Evolutionary conservation across 2,329 filamentous ascomycete genomes (phyloP), one percentile per base, ranked within the genome.

Genomic region (Claviceps africana): DNA sequence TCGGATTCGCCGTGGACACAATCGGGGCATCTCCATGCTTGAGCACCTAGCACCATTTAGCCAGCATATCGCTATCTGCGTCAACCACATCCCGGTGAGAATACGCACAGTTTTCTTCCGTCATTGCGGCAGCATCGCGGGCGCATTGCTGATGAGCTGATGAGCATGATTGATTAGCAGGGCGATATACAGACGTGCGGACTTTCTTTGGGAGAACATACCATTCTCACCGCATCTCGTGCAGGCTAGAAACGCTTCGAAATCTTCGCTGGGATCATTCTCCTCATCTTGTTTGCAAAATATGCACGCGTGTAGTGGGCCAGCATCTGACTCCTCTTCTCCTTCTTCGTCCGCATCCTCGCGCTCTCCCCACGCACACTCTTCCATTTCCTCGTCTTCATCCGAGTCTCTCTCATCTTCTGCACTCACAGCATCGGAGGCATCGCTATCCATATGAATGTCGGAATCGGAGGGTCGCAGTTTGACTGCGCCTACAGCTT

Each of bases 111-210:
- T 67, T 67, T 22, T 60, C 54, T 47, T 63, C 61, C 25, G 59
- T 67, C 61, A 69, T 61, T 13, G 67, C 65, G 19, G 60, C 67
- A 70, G 81, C 79, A 64, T 85, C 79, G 63, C 85, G 82, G 54
- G 88, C 90, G 70, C 91, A 96, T 77, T 93, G 85, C 66, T 85
- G 83, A 73, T 97, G 91, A 62, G 89, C 91, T 95, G 28, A 30
- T 31, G 72, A 64, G 72, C 62, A 68, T 57, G 64, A 47, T 17
- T 47, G 46, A 35, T 77, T 61, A 75, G 70, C 60, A 57, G 46
- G 15, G 2, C n/a, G 11, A 4, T 7, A 17, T 21, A 1, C 19
- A 13, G n/a, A 61, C 56, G 9, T 6, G 42, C 62, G 58, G 42
- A 51, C 57, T 55, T 53, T 54, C 55, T 57, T 39, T 31, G 30